A percentile compares a stretch with the other conserved stretches of the same genome.
phyloP scores from a whole-genome alignment of 306 rosid species.

The Quercus wislizeni region DNA sequence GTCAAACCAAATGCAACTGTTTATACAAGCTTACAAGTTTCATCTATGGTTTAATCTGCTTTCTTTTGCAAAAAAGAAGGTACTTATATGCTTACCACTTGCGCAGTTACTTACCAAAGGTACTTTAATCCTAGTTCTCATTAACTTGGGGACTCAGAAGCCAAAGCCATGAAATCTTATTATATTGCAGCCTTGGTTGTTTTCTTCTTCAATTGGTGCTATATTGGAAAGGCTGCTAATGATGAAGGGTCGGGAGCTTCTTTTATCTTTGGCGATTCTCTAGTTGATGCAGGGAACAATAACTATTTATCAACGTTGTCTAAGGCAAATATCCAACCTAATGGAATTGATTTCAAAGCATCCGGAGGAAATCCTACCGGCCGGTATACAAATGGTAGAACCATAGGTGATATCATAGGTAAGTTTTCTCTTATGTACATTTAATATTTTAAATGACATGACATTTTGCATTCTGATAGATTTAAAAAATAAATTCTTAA shows the following conservation, averaged over 20 bases:
- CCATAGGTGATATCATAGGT: constrained; percentile 90
- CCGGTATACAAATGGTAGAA: constrained; percentile 90
- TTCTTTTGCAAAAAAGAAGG: not conserved
- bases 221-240: constrained; percentile 35
- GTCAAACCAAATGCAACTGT: constrained; percentile 70
- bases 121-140: constrained; percentile 11
- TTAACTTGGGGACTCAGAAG: not conserved
- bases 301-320: constrained; percentile 75
- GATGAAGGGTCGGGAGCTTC: constrained; percentile 64
- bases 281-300: constrained; percentile 93
- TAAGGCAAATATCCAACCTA: constrained; percentile 74
- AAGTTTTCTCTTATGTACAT: not conserved
- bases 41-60: not conserved
- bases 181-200: constrained; percentile 23
- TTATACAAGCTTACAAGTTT: constrained; percentile 43
- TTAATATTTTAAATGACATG: too few relatives aligned
- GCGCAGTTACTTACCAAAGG: not conserved
- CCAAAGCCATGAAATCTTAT: constrained; percentile 3
- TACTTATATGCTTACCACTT: constrained; percentile 28
- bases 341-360: constrained; percentile 81
- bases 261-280: constrained; percentile 88
- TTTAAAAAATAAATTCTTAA: too few relatives aligned
- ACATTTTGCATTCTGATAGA: too few relatives aligned
- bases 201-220: constrained; percentile 23
- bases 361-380: constrained; percentile 87